Base-by-base conservation (phyloP, 2,329 filamentous ascomycete species). In the Hymenoscyphus fraxineus region DNA sequence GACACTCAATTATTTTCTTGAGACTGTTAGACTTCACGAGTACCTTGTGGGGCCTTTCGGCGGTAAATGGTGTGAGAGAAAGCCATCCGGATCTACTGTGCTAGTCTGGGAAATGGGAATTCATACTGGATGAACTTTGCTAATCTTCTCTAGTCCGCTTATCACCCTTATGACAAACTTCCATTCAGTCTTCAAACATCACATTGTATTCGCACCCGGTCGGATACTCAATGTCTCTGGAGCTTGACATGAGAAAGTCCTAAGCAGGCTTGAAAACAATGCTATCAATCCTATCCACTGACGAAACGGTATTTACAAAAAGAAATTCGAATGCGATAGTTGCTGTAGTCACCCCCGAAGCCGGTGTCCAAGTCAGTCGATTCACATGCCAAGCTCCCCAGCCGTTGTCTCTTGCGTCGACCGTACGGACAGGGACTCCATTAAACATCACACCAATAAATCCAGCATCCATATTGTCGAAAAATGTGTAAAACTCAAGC, bases 401-500 rank as follows among this genome's bases (percentile, higher is more conserved):
- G 15, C 58, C 58, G 3, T 41, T 41, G 32, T 40, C 58, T 59
- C 38, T 59, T 22, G 59, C 47, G 51, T 61, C 47, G 16, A 56
- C 35, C 2, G 47, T 61, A 39, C 22, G 51, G 16, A 61, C 19
- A 15, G 59, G 44, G 15, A 19, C 19, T 6, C 38, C 35, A 41
- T 61, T 40, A 13, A 56, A 38, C 58, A 41, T 31, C 15, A 59
- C 22, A n/a, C 58, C 58, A 44, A 61, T 39, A 19, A 55, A 39
- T 15, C 59, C 22, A n/a, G 44, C 59, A 38, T 61, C 38, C 31
- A 38, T 13, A 19, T 61, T 61, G 22, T 61, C 59, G 15, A 61
- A 56, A 15, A 22, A 55, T 19, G 59, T 56, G 41, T 35, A 35
- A 10, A 61, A 56, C 35, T 39, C 9, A 2, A 56, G 22, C 51